phyloP scores from a whole-genome alignment of 495 filamentous ascomycete species.

The Lepidopterella palustris region DNA sequence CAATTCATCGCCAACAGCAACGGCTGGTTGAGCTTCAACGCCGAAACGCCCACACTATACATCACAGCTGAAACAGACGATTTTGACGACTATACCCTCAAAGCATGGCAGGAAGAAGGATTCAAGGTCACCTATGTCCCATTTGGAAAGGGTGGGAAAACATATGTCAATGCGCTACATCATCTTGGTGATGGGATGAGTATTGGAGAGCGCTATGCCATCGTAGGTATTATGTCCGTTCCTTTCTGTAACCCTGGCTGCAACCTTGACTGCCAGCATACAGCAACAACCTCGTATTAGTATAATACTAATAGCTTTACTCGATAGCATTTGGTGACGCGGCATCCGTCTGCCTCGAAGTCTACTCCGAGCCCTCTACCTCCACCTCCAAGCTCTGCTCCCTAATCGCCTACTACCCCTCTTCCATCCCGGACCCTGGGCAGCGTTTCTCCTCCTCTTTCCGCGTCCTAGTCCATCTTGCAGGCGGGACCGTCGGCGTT shows the following conservation, averaged over 20 bases:
- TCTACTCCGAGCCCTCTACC: slow-evolving; percentile 28
- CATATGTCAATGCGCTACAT: slow-evolving; percentile 47
- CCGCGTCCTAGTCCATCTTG: slow-evolving; percentile 43
- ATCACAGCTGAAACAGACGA: slow-evolving; percentile 56
- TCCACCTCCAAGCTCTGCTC: slow-evolving; percentile 41
- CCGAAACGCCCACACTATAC: slow-evolving; percentile 50
- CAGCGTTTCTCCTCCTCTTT: slow-evolving; percentile 40
- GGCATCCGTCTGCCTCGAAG: slow-evolving; percentile 34
- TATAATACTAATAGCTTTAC: background rate
- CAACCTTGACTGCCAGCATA: background rate
- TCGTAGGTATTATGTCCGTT: slow-evolving; percentile 34
- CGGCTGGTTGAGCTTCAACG: slow-evolving; percentile 28
- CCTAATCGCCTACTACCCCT: slow-evolving; percentile 46
- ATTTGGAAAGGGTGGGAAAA: slow-evolving; percentile 47
- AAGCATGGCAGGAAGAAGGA: slow-evolving; percentile 59
- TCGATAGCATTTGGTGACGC: slow-evolving; percentile 38
- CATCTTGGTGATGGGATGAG: slow-evolving; percentile 30
- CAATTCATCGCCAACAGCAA: slow-evolving; percentile 26
- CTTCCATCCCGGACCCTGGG: slow-evolving; percentile 40
- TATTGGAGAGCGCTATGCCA: slow-evolving; percentile 36
- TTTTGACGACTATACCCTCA: slow-evolving; percentile 52
- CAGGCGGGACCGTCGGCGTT: slow-evolving; percentile 30
- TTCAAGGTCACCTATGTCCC: slow-evolving; percentile 59
- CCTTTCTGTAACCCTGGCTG: background rate
- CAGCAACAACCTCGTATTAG: background rate